Evolutionary conservation across 495 filamentous ascomycete species (phyloP), one percentile per base, ranked within the genome.

Genomic region (Hypoxylon fragiforme): DNA sequence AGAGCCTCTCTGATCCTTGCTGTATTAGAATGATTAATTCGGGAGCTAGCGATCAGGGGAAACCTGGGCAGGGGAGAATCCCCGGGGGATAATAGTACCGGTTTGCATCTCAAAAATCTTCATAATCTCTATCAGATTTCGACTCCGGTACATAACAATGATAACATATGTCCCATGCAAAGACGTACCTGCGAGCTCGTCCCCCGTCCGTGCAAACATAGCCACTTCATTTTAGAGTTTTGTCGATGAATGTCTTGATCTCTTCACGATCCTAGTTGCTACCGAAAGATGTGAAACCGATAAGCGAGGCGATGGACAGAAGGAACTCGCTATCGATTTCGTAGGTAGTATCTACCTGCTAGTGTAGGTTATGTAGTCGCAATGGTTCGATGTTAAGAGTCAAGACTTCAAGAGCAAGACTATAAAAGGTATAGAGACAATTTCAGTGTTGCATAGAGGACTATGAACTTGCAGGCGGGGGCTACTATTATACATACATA

Each of bases 81-180:
- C n/a, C n/a, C n/a, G n/a, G n/a, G n/a, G n/a, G n/a, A n/a, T 9
- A 28, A 28, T 4, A 9, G 9, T 64, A 62, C 62, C 62, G 13
- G 62, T 62, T 41, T 62, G 57, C 62, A 64, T 64, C 37, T 62
- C 62, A 36, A 64, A 64, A 44, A 64, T 64, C 62, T 62, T 40
- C 30, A 24, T 16, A 26, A 20, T 42, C 15, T 18, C n/a, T 32
- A 34, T 61, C 46, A 61, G 57, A 37, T 47, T 16, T 44, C 14
- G 20, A 11, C 3, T n/a, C n/a, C n/a, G n/a, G n/a, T n/a, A n/a
- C n/a, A n/a, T n/a, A n/a, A n/a, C n/a, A n/a, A n/a, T n/a, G n/a
- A n/a, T n/a, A n/a, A n/a, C n/a, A n/a, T n/a, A n/a, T n/a, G n/a
- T n/a, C n/a, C n/a, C n/a, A n/a, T n/a, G n/a, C n/a, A n/a, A n/a